Evolutionary conservation across 2,329 filamentous ascomycete genomes (phyloP).

Genomic region (Fusarium sp.): DNA sequence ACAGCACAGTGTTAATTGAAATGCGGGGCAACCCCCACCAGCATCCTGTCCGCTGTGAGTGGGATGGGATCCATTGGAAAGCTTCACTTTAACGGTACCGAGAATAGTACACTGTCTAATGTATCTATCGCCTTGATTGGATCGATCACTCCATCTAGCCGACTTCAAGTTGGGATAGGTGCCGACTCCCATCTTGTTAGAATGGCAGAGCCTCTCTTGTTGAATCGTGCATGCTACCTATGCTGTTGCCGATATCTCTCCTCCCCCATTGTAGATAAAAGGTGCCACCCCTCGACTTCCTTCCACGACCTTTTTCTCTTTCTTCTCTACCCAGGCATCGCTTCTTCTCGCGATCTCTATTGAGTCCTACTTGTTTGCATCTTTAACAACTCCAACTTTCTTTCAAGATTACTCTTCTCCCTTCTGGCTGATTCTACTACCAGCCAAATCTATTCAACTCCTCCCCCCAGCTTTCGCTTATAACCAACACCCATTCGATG

Average conservation of each 20-base stretch:
- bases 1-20: conserved; percentile 30
- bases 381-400: conserved; percentile 3
- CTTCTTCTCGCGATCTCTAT: conserved; percentile 39
- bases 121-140: conserved; percentile 5
- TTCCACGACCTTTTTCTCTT: conserved; percentile 18
- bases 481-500: conserved; percentile 56
- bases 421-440: conserved; percentile 30
- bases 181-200: conserved; percentile 9
- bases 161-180: conserved; percentile 33
- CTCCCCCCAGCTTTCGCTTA: conserved; percentile 36
- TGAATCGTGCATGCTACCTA: conserved; percentile 1
- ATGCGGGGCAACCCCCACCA: conserved; percentile 22
- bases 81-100: conserved; percentile 26
- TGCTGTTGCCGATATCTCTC: conserved; percentile 22
- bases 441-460: conserved; percentile 15
- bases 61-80: conserved; percentile 15
- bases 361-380: background rate
- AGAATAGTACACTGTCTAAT: background rate
- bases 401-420: conserved; percentile 7
- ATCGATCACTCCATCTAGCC: conserved; percentile 1
- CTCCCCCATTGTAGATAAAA: conserved; percentile 41
- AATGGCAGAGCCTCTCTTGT: conserved; percentile 24
- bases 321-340: conserved; percentile 39
- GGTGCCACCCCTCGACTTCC: conserved; percentile 23
- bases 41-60: conserved; percentile 12